Conservation (phyloP, 768 basidiomycete species). For the Naganishia vaughanmartiniae region DNA sequence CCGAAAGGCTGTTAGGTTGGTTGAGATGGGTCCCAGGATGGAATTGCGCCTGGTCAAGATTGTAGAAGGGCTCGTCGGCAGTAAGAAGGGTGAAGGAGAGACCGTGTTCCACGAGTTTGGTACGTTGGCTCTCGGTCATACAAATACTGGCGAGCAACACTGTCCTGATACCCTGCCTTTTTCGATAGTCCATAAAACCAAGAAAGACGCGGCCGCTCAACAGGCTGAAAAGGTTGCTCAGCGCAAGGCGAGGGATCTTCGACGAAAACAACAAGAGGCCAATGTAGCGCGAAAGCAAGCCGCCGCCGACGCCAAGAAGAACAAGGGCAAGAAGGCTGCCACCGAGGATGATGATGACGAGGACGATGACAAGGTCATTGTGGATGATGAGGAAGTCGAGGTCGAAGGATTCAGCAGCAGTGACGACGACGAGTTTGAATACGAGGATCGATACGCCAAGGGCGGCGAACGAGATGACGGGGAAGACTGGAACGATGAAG, state of each 20-base stretch:
- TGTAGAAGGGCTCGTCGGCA: slow-evolving; percentile 82
- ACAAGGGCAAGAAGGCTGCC: slow-evolving; percentile 30
- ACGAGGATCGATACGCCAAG: slow-evolving; percentile 51
- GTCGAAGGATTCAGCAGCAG: slow-evolving; percentile 54
- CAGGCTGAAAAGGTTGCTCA: slow-evolving; percentile 75
- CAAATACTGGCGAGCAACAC: no score
- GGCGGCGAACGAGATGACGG: slow-evolving; percentile 44
- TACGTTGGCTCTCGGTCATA: slow-evolving; percentile 53
- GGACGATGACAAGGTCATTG: slow-evolving; percentile 36
- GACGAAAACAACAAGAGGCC: slow-evolving; percentile 82
- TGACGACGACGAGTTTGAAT: slow-evolving; percentile 53
- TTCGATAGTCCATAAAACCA: slow-evolving; percentile 77
- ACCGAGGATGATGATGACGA: slow-evolving; percentile 38
- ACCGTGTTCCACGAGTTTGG: slow-evolving; percentile 94
- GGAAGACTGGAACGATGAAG: slow-evolving; percentile 46
- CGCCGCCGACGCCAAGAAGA: slow-evolving; percentile 40
- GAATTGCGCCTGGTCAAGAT: slow-evolving; percentile 91
- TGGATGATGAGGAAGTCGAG: slow-evolving; percentile 45
- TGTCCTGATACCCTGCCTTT: no score
- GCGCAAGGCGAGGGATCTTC: slow-evolving; percentile 69
- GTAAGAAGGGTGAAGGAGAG: slow-evolving; percentile 68
- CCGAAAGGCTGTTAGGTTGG: slow-evolving; percentile 81
- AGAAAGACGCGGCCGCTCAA: slow-evolving; percentile 66
- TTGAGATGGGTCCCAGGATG: slow-evolving; percentile 94
- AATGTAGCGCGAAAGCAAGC: slow-evolving; percentile 84